phyloP scores from a whole-genome alignment of 129 eudicot species.

The Arctium minus region DNA sequence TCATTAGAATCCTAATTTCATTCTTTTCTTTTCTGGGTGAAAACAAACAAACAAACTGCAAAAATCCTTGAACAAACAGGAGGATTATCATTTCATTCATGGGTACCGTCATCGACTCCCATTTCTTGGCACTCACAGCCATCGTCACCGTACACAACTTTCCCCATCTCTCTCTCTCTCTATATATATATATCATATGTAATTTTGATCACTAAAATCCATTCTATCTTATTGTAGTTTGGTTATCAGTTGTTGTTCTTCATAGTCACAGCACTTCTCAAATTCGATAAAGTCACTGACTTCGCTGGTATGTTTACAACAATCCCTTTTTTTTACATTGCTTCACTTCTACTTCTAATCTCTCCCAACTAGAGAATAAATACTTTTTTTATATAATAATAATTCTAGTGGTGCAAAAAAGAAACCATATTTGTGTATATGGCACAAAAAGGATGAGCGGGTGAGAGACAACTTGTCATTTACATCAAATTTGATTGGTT shows the following conservation, averaged over 20 bases:
- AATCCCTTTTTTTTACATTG: neutral
- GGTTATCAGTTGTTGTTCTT: conserved; percentile 81
- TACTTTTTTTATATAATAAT: too few species aligned
- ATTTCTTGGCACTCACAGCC: conserved; percentile 86
- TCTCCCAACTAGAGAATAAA: neutral
- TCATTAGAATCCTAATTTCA: too few species aligned
- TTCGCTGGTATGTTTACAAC: conserved; percentile 62
- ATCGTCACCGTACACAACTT: conserved; percentile 61
- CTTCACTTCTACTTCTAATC: conserved; percentile 4
- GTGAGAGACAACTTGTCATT: too few species aligned
- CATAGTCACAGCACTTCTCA: conserved; percentile 74
- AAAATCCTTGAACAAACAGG: neutral
- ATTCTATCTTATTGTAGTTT: conserved; percentile 39
- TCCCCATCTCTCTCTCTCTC: neutral
- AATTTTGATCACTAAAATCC: conserved; percentile 1
- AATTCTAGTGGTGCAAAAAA: too few species aligned
- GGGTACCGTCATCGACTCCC: conserved; percentile 83
- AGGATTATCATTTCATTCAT: conserved; percentile 17
- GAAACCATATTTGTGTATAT: too few species aligned
- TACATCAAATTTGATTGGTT: too few species aligned
- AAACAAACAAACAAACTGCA: neutral
- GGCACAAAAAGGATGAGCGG: too few species aligned
- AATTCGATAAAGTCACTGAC: conserved; percentile 89
- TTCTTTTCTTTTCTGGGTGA: neutral
- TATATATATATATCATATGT: neutral